Base-by-base conservation (phyloP, 1,284 basidiomycete genomes). In the Apiotrichum mycotoxinovorans region DNA sequence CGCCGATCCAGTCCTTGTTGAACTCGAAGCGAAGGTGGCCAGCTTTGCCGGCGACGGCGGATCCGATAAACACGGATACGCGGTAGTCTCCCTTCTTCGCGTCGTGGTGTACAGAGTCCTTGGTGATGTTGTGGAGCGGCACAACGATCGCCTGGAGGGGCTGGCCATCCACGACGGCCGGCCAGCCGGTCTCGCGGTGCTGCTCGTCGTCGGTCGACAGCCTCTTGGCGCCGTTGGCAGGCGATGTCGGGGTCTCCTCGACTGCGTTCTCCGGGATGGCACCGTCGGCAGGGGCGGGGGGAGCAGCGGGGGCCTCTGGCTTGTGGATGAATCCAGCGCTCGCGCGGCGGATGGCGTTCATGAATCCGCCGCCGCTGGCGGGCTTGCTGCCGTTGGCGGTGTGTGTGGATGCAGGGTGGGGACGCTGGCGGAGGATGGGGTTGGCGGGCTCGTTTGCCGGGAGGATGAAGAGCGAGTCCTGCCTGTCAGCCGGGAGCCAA, bases 1-100 rank as follows among this genome's bases (percentile, higher is more conserved):
- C 71, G 27, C 72, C 72, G 34, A 75, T 66, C 72, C 70, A 75
- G 54, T 72, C 73, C 53, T 68, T 69, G 66, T 70, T 67, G 60
- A 75, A 75, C 52, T 74, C 71, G 56, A 75, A 71, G 49, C 64
- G 66, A 66, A 75, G 64, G 23, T 54, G 54, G 9, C 73, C 73
- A 0, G 65, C 55, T 58, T 71, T 72, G 40, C 58, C 62, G 1
- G 50, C 44, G 11, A 57, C 40, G 27, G 57, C 59, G 12, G 44
- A 50, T 26, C 33, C 41, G 22, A 63, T 50, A 17, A 25, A 38
- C 22, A 52, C 46, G 11, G 45, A 30, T 23, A 60, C 51, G 37
- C 46, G 40, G 38, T 22, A 51, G 43, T 43, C 43, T n/a, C n/a
- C n/a, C 27, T 46, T 45, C 44, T 48, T 50, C 40, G 41, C 44